Evolutionary conservation across 2,329 filamentous ascomycete genomes (phyloP), one percentile per base, ranked within the genome.

Genomic region (Talaromyces verruculosus): DNA sequence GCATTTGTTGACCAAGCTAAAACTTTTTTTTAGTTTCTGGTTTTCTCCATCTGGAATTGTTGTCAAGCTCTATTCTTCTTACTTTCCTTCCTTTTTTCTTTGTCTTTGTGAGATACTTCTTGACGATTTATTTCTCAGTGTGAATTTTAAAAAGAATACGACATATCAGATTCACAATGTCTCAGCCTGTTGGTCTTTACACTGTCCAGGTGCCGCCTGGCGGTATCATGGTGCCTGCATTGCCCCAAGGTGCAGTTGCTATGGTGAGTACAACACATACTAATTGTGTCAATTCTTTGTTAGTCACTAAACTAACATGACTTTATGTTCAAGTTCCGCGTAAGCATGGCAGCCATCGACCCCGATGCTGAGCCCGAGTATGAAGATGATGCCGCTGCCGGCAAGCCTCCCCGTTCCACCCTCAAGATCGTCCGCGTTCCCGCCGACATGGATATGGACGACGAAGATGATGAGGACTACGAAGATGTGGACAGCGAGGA

Each of bases 341-440:
- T 99, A 76, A 98, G 93, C 75, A 99, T 99, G 95, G 95, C 96
- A 74, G 95, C 95, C 71, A 90, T 99, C 78, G 94, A 99, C 78
- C 95, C 95, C 66, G 92, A 88, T 74, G 91, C 91, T 73, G 84
- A 88, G 72, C 85, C 89, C 41, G 86, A 92, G 78, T 84, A 84
- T 67, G 88, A 89, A 71, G 84, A 84, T 66, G 85, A 86, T 62
- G 85, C 84, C 72, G 87, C 89, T 74, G 80, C 86, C 67, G 86
- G 86, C 72, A 79, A 81, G 66, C 80, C 88, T 68, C 86, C 89
- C 72, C 91, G 93, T 72, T 91, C 95, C 63, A 99, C 95, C 61
- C 84, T 99, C 74, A 97, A 95, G 83, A 85, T 99, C 72, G 86
- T 98, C 77, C 94, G 94, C 79, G 85, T 89, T 76, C 87, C 87